Evolutionary conservation across 1,284 basidiomycete genomes (phyloP).

Genomic region (Megacollybia platyphylla): DNA sequence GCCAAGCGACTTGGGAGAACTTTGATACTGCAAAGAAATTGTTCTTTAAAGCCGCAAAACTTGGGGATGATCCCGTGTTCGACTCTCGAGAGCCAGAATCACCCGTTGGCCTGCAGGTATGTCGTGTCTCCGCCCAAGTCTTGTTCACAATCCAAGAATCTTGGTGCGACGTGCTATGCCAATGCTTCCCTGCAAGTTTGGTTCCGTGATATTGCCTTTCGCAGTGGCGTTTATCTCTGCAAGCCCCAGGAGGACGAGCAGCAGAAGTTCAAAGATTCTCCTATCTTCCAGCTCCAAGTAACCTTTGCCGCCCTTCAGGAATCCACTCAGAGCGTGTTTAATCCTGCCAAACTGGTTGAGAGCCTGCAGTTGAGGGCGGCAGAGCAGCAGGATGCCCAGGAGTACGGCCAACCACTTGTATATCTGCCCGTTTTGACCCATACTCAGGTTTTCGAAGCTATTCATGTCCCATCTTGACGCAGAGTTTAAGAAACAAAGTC

Average conservation of each 20-base stretch:
- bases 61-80: constrained; percentile 40
- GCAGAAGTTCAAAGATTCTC: constrained; percentile 49
- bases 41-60: constrained; percentile 38
- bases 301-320: constrained; percentile 77
- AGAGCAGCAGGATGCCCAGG: constrained; percentile 91
- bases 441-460: constrained; percentile 76
- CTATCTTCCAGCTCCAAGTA: constrained; percentile 61
- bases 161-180: constrained; percentile 89
- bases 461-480: constrained; percentile 80
- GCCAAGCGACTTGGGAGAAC: constrained; percentile 67
- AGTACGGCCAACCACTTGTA: constrained; percentile 39
- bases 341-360: constrained; percentile 74
- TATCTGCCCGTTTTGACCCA: background rate
- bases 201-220: constrained; percentile 58
- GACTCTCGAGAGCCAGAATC: constrained; percentile 35
- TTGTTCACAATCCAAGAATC: constrained; percentile 42
- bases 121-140: constrained; percentile 6
- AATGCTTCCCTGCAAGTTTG: constrained; percentile 86
- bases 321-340: constrained; percentile 56
- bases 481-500: constrained; percentile 71
- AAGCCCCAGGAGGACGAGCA: constrained; percentile 35
- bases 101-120: constrained; percentile 73
- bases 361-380: constrained; percentile 66
- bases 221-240: constrained; percentile 52
- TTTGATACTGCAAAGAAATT: constrained; percentile 42